Evolutionary conservation across 148 eudicot genomes (phyloP), one percentile per base, ranked within the genome.

Genomic region (Bassia scoparia): DNA sequence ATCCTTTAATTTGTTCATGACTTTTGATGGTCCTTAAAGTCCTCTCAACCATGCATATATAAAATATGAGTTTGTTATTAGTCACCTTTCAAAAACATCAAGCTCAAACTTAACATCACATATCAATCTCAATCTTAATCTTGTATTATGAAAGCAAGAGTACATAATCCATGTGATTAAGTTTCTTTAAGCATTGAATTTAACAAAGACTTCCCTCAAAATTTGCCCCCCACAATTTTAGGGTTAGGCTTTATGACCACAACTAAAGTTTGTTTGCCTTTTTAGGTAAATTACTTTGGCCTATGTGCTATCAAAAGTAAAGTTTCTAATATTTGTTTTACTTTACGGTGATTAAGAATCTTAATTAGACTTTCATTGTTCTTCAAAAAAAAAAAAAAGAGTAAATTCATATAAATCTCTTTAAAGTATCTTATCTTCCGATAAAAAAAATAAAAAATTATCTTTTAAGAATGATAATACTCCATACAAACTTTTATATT

Each of bases 201-300:
- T 65, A 70, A 71, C 79, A 80, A 70, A n/a, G 71, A 80, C 82
- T 75, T 44, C 1, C 43, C 26, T 38, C 23, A 67, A 43, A 55
- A 41, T 64, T n/a, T 65, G 76, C 68, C 48, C 76, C 82, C 72
- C 75, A 56, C 82, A 70, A 74, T 79, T 56, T 65, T 75, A 73
- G 76, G 82, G 33, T 7, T 80, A 80, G 79, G 63, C 79, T 80
- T 79, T 75, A 76, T 69, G 82, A 80, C 76, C 59, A 70, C 24
- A 14, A 43, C 9, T 54, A 75, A 80, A 64, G 68, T 64, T 75
- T 66, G 35, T 43, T 75, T 70, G 35, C 79, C 82, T 56, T 74
- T 74, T 70, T 75, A 59, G 73, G 69, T 55, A 35, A 27, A 2
- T 55, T 65, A 58, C 61, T 46, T 75, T 44, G 61, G 23, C 72